Conservation (phyloP, 2,329 filamentous ascomycete genomes). For the Mycocentrospora acerina region DNA sequence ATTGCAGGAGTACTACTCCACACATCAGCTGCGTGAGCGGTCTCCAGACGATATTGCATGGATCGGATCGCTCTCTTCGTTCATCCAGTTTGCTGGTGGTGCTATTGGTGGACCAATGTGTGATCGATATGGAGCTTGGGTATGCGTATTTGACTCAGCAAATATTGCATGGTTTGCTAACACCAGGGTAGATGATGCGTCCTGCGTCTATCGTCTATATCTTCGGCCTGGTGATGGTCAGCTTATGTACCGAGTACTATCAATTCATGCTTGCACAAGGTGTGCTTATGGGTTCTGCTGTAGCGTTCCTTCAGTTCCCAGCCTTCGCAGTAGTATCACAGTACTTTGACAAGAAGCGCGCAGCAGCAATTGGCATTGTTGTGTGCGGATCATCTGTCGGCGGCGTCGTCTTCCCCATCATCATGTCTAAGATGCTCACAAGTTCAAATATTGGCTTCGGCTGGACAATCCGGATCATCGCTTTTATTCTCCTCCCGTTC, state of each 20-base stretch:
- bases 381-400: constrained; percentile 52
- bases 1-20: constrained; percentile 49
- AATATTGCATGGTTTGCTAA: constrained; percentile 45
- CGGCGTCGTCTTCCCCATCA: constrained; percentile 61
- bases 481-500: constrained; percentile 59
- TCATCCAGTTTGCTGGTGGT: constrained; percentile 55
- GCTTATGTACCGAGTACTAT: constrained; percentile 54
- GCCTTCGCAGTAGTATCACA: constrained; percentile 46
- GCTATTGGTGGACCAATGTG: constrained; percentile 62
- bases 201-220: constrained; percentile 56
- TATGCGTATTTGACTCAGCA: constrained; percentile 14
- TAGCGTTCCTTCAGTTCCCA: constrained; percentile 52
- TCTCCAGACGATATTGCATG: constrained; percentile 44
- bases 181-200: constrained; percentile 54
- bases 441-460: constrained; percentile 51
- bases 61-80: constrained; percentile 45
- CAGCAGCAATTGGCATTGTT: constrained; percentile 51
- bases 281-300: constrained; percentile 52
- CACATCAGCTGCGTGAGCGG: constrained; percentile 39
- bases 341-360: constrained; percentile 53
- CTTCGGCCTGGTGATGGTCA: constrained; percentile 63
- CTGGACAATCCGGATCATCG: constrained; percentile 60
- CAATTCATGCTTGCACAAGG: constrained; percentile 57
- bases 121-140: constrained; percentile 53
- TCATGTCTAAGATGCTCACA: constrained; percentile 57